Evolutionary conservation across 345 rosid species (phyloP).

Genomic region (Dipteronia sinensis): DNA sequence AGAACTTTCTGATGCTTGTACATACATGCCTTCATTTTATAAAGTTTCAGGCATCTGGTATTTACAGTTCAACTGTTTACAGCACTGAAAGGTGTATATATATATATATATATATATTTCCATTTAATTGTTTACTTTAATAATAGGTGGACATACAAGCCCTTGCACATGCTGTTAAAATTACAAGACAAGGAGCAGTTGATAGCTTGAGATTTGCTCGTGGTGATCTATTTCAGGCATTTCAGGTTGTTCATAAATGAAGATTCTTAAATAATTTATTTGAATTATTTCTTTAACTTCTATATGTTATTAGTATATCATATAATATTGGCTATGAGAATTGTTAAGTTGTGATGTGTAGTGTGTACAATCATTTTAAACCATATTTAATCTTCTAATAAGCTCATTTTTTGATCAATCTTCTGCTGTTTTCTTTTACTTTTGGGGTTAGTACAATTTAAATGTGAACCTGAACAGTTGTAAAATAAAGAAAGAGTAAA

Average conservation of each 20-base stretch:
- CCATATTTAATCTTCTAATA: neutral
- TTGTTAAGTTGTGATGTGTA: neutral
- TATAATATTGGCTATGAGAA: neutral
- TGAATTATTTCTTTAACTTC: conserved; percentile 2
- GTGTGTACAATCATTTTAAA: neutral
- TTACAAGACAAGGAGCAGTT: conserved; percentile 94
- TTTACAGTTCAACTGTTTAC: neutral
- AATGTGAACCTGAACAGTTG: neutral
- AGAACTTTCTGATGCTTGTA: conserved; percentile 16
- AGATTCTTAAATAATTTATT: neutral
- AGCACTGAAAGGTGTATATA: neutral
- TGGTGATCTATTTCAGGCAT: conserved; percentile 91
- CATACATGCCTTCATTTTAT: neutral
- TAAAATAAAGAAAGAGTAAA: neutral
- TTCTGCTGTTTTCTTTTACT: neutral
- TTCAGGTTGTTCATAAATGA: conserved; percentile 57
- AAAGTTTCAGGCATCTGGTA: neutral
- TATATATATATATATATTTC: neutral
- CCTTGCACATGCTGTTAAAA: conserved; percentile 95
- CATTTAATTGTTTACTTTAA: conserved; percentile 10
- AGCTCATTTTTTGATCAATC: neutral
- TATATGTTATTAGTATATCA: neutral
- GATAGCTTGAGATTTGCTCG: conserved; percentile 93
- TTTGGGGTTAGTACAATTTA: neutral
- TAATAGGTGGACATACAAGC: conserved; percentile 92